Evolutionary conservation across 371 early-diverging fungal genomes (phyloP).

Genomic region (Mortierella sp.): DNA sequence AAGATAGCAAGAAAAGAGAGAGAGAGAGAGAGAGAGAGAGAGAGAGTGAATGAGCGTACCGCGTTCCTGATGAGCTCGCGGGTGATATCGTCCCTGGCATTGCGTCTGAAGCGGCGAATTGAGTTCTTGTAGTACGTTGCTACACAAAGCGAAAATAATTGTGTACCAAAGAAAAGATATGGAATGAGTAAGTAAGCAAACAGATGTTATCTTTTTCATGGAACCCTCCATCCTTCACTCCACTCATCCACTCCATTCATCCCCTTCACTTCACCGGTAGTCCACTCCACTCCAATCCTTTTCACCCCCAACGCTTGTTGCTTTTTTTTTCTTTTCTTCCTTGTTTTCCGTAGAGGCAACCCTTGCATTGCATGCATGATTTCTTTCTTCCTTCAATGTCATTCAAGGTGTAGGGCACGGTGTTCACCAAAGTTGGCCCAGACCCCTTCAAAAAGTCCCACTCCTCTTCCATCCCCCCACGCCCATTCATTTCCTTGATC

Average conservation of each 20-base stretch:
- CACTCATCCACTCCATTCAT: too few relatives aligned
- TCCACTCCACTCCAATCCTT: too few relatives aligned
- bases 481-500: not conserved
- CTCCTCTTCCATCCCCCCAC: not conserved
- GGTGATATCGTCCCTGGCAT: constrained; percentile 77
- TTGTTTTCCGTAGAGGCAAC: not conserved
- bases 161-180: not conserved
- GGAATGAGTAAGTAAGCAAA: not conserved
- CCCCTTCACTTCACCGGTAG: too few relatives aligned
- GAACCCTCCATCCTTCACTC: too few relatives aligned
- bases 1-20: not conserved
- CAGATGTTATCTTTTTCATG: not conserved
- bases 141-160: constrained; percentile 23
- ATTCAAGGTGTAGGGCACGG: not conserved
- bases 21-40: not conserved
- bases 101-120: constrained; percentile 72
- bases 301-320: not conserved
- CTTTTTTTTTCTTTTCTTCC: not conserved
- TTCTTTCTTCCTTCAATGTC: not conserved
- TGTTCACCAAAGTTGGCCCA: not conserved
- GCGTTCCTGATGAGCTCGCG: constrained; percentile 68
- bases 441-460: too few relatives aligned
- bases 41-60: constrained; percentile 24
- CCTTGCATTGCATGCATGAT: constrained; percentile 4
- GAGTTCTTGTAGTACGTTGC: constrained; percentile 79